Evolutionary conservation across 2,329 filamentous ascomycete species (phyloP).

Genomic region (Emmonsiellopsis sp.): DNA sequence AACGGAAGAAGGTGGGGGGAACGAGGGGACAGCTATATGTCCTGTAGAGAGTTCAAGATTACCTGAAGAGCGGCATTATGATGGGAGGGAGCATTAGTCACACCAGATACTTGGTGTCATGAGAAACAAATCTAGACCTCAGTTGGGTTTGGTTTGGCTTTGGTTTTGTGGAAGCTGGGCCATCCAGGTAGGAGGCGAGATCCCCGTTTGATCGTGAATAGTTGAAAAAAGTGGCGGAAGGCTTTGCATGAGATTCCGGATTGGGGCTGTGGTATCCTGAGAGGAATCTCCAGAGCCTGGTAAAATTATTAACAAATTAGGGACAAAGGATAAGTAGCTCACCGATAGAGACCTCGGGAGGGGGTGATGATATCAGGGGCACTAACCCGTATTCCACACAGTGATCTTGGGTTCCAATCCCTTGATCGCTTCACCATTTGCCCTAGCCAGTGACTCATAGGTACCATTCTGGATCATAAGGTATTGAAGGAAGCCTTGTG

Average conservation of each 20-base stretch:
- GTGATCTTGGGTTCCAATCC: conserved; percentile 83
- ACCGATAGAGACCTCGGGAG: background rate
- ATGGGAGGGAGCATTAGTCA: too few species aligned
- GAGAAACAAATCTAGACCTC: too few species aligned
- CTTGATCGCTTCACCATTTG: conserved; percentile 65
- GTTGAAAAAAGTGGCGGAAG: conserved; percentile 74
- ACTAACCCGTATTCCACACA: conserved; percentile 69
- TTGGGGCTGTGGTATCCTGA: conserved; percentile 51
- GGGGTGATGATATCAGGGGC: background rate
- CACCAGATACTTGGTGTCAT: too few species aligned
- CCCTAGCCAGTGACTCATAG: conserved; percentile 66
- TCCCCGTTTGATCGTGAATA: conserved; percentile 82
- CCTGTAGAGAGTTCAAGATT: too few species aligned
- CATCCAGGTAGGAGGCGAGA: conserved; percentile 66
- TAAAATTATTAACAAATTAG: background rate
- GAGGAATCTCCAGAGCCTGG: conserved; percentile 30
- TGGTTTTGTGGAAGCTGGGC: conserved; percentile 39
- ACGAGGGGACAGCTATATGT: too few species aligned
- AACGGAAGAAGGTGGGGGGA: too few species aligned
- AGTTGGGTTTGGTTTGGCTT: background rate
- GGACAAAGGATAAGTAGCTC: too few species aligned
- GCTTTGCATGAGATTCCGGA: conserved; percentile 76
- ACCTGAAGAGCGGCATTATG: too few species aligned
- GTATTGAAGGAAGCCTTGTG: conserved; percentile 68
- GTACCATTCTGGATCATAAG: conserved; percentile 80